These are phyloP conservation scores for Aspergillus texensis DNA, from an alignment of 2,329 filamentous ascomycete species.

Conservation along the genomic window DNA sequence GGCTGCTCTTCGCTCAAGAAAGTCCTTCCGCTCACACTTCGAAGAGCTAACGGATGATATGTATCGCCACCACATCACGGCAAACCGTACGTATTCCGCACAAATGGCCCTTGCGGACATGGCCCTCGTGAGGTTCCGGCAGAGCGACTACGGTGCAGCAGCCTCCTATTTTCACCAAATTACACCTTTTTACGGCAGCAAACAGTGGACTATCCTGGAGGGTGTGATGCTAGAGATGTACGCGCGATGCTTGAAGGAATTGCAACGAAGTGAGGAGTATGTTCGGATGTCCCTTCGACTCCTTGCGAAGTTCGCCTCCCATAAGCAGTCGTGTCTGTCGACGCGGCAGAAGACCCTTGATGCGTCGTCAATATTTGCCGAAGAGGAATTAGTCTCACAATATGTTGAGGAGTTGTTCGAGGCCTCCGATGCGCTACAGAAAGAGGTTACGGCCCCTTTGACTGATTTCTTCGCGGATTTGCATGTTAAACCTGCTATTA, in stretches of 20 bases:
- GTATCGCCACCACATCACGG: conserved; percentile 78
- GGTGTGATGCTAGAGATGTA: conserved; percentile 85
- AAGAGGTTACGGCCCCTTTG: conserved; percentile 69
- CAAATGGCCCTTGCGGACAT: conserved; percentile 81
- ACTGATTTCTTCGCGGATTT: conserved; percentile 73
- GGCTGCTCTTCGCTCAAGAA: conserved; percentile 62
- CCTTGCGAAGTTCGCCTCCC: conserved; percentile 41
- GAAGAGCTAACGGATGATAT: conserved; percentile 82
- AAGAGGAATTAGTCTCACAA: conserved; percentile 35
- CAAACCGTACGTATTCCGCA: conserved; percentile 75
- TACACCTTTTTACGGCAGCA: conserved; percentile 75
- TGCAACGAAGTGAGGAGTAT: conserved; percentile 77
- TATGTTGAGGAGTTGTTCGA: conserved; percentile 49
- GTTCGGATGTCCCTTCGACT: conserved; percentile 75
- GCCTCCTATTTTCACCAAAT: conserved; percentile 77
- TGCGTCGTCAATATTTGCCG: conserved; percentile 33
- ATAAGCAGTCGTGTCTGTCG: conserved; percentile 36
- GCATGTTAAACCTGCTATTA: conserved; percentile 67
- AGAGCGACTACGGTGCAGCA: conserved; percentile 73
- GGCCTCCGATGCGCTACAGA: conserved; percentile 53
- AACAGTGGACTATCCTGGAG: conserved; percentile 78
- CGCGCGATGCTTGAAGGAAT: conserved; percentile 74
- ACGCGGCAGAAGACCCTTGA: conserved; percentile 33
- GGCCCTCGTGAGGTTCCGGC: conserved; percentile 77
- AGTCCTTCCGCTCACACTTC: conserved; percentile 68